Conservation (phyloP, 108 stramenopile genomes). For the Cyclostephanos tholiformis region DNA sequence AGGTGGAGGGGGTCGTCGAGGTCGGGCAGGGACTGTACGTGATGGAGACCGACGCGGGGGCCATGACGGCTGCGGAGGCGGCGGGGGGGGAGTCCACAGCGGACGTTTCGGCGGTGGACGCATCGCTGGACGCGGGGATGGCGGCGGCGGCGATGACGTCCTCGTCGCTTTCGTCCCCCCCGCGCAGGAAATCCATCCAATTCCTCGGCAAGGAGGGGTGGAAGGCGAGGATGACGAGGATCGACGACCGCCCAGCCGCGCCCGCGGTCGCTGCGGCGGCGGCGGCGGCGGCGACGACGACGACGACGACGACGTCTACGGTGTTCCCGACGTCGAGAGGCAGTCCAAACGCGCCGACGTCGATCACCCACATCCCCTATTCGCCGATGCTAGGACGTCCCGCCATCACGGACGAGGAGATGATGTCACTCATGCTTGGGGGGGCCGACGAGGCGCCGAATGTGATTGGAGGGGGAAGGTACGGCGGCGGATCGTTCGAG, state of each 20-base stretch:
- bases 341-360: conserved; percentile 23
- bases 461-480: conserved; percentile 17
- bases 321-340: conserved; percentile 16
- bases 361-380: conserved; percentile 34
- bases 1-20: conserved; percentile 81
- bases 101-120: conserved; percentile 30
- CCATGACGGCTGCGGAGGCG: conserved; percentile 28
- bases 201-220: conserved; percentile 93
- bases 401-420: conserved; percentile 85
- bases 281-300: not conserved
- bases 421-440: conserved; percentile 86
- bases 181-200: conserved; percentile 81
- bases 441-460: conserved; percentile 74
- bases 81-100: conserved; percentile 10
- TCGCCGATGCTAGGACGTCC: conserved; percentile 86
- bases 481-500: conserved; percentile 21
- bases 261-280: conserved; percentile 4
- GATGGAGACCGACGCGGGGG: conserved; percentile 75
- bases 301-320: conserved; percentile 16
- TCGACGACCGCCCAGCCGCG: conserved; percentile 3
- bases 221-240: conserved; percentile 36
- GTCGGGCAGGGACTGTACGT: conserved; percentile 81
- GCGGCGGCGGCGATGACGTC: conserved; percentile 21
- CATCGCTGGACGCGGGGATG: conserved; percentile 13
- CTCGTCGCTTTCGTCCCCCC: conserved; percentile 19